Evolutionary conservation across 441 rosid species (phyloP), one percentile per base, ranked within the genome.

Genomic region (Populus tomentosa): DNA sequence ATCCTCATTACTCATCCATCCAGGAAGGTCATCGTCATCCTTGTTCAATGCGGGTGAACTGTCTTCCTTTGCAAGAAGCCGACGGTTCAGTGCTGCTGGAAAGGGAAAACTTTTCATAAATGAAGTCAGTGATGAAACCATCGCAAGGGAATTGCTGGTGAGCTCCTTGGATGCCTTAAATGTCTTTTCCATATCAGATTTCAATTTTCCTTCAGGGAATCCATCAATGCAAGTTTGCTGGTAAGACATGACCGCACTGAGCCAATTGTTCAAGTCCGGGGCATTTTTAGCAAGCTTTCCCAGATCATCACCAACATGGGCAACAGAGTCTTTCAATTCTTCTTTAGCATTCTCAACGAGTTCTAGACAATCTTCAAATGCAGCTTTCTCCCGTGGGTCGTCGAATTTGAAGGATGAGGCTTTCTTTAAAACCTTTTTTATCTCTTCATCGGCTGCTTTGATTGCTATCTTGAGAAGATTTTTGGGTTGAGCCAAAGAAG

Each of bases 191-290:
- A 93, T 76, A 7, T 88, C 83, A 13, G 88, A 16, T 81, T 85
- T 93, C 32, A 79, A 30, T 59, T 64, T 76, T 28, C 95, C 97
- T 0, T 91, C 94, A 2, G 90, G 89, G 73, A 93, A 93, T 1
- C 91, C 90, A 64, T 93, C 98, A 35, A 90, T 72, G 42, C 98
- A 91, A 2, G 94, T 84, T 30, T 89, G 89, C 6, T 90, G 92
- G 77, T 93, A 93, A 18, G 95, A 80, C 79, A 90, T 86, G 16
- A 90, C 97, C 0, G 98, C 97, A 65, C 98, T 93, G 11, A 93
- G 73, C 93, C 91, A 89, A 72, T 72, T 89, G 61, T 86, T 86
- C 81, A 91, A 69, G 16, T 90, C 89, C 0, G 82, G 81, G 65
- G 81, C 79, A 7, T 78, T 83, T 14, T 73, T 69, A 6, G 67